Percentiles rank a stretch among this genome's conserved stretches.
phyloP scores from a whole-genome alignment of 345 rosid genomes.

The Balakata baccata region DNA sequence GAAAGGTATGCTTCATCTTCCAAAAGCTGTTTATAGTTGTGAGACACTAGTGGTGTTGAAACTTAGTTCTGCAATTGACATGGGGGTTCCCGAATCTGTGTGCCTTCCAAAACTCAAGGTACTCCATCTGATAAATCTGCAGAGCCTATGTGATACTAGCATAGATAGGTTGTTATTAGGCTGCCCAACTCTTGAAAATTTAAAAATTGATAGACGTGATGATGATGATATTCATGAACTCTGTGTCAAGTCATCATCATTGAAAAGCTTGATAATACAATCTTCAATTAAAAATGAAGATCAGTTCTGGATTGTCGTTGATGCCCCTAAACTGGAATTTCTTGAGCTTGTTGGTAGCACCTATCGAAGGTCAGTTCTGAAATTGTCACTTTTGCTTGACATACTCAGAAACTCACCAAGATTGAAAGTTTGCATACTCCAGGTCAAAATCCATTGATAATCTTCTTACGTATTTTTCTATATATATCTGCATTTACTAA shows the following conservation, averaged over 20 bases:
- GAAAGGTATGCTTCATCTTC: not conserved
- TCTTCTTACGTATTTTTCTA: too few species aligned
- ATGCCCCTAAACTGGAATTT: conserved; percentile 4
- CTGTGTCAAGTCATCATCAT: not conserved
- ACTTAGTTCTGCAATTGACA: not conserved
- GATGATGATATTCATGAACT: not conserved
- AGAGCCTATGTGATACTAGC: not conserved
- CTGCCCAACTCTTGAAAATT: not conserved
- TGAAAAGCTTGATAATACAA: not conserved
- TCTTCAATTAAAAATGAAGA: not conserved
- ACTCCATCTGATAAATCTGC: not conserved
- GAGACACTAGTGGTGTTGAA: not conserved
- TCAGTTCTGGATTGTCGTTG: not conserved
- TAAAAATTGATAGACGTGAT: not conserved
- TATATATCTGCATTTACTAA: not conserved
- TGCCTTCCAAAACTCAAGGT: not conserved
- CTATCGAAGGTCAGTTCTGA: too few species aligned
- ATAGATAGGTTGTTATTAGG: not conserved
- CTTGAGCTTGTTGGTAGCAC: not conserved
- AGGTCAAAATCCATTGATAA: not conserved
- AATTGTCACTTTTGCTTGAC: not conserved
- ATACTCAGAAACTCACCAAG: not conserved
- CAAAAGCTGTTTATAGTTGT: not conserved
- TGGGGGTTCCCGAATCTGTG: not conserved
- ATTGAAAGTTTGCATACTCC: not conserved